Percentiles rank a stretch among this genome's conserved stretches.
Evolutionary conservation across 768 basidiomycete genomes (phyloP).

Genomic region (Hemileccinum impolitum): DNA sequence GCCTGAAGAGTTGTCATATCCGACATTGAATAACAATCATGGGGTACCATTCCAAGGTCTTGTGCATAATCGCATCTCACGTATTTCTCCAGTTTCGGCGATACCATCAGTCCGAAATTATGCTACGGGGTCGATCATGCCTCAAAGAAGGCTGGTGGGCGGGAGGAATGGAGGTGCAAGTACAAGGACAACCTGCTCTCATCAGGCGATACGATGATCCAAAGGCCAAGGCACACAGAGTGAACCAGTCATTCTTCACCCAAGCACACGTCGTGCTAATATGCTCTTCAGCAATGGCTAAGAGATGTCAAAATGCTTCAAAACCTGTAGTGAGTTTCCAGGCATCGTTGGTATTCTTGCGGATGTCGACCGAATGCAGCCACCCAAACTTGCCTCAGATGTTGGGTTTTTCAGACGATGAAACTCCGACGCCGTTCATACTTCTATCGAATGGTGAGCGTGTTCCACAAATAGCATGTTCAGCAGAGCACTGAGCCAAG

Average conservation of each 20-base stretch:
- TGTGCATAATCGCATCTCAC: slow-evolving; percentile 5
- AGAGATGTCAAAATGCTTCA: slow-evolving; percentile 49
- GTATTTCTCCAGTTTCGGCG: slow-evolving; percentile 38
- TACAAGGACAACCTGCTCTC: slow-evolving; percentile 38
- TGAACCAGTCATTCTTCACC: slow-evolving; percentile 14
- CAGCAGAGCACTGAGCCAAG: background rate
- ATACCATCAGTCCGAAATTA: slow-evolving; percentile 49
- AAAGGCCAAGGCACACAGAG: slow-evolving; percentile 30
- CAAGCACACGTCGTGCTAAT: background rate
- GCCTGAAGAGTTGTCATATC: slow-evolving; percentile 19
- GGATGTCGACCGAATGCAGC: slow-evolving; percentile 21
- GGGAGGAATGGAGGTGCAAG: slow-evolving; percentile 39
- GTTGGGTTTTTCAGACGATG: slow-evolving; percentile 46
- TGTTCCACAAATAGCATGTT: background rate
- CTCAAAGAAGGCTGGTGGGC: slow-evolving; percentile 49
- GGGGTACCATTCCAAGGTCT: slow-evolving; percentile 26
- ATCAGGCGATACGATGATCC: slow-evolving; percentile 45
- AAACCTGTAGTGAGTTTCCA: slow-evolving; percentile 41
- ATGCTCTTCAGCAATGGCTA: slow-evolving; percentile 40
- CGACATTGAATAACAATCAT: slow-evolving; percentile 27
- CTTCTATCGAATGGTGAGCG: slow-evolving; percentile 45
- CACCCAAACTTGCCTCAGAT: slow-evolving; percentile 55
- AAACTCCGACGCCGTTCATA: slow-evolving; percentile 47
- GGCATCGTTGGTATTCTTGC: background rate
- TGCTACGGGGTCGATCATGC: slow-evolving; percentile 34